A percentile compares a stretch with the other conserved stretches of the same genome.
These are phyloP conservation scores for Xylariales sp. DNA, from an alignment of 2,329 filamentous ascomycete species.

Conservation along the genomic window DNA sequence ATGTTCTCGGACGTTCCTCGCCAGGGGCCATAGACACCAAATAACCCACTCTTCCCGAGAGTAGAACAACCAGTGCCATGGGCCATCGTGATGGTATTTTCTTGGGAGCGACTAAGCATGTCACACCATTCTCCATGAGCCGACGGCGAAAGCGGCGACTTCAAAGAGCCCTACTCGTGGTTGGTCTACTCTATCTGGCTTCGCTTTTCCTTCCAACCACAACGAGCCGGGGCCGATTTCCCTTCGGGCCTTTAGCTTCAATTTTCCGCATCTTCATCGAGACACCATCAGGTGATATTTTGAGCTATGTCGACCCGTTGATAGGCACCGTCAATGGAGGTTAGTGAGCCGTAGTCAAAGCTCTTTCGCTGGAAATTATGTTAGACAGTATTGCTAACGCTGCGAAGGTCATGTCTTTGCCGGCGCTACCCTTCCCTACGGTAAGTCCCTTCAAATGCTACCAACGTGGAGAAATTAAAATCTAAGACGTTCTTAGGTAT, in stretches of 20 bases:
- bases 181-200: not conserved
- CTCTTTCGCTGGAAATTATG: too few species aligned
- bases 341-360: slow-evolving; percentile 8
- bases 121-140: not conserved
- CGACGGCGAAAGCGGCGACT: not conserved
- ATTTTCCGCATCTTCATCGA: not conserved
- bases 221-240: not conserved
- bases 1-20: too few species aligned
- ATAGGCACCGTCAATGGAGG: slow-evolving; percentile 26
- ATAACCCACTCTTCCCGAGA: too few species aligned
- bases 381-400: too few species aligned
- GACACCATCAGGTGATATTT: slow-evolving; percentile 10
- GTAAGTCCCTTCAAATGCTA: not conserved
- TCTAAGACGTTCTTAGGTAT: slow-evolving; percentile 14
- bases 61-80: not conserved
- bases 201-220: not conserved
- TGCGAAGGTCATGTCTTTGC: slow-evolving; percentile 27
- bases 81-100: not conserved
- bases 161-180: not conserved
- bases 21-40: too few species aligned
- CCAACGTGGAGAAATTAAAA: not conserved
- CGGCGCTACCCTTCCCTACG: slow-evolving; percentile 26
- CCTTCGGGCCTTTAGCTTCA: not conserved
- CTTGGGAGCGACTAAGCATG: not conserved
- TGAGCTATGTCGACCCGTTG: slow-evolving; percentile 23